phyloP scores from a whole-genome alignment of 257 asterid genomes.

The Euphrasia confusa region DNA sequence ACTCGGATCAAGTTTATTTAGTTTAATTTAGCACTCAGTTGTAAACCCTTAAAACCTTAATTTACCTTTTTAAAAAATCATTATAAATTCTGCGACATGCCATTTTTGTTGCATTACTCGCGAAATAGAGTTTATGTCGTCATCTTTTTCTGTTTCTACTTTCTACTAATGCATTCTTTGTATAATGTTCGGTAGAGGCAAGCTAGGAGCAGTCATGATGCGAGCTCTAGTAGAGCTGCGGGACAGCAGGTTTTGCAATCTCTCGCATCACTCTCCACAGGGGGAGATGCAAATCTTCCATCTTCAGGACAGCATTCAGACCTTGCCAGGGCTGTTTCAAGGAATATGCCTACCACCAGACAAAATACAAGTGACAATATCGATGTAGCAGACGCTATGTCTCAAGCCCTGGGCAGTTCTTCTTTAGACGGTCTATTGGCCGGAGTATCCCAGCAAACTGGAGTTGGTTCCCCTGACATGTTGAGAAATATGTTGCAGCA shows the following conservation, averaged over 20 bases:
- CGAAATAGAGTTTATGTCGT: neutral
- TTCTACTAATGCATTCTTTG: neutral
- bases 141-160: neutral
- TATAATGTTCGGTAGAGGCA: constrained; percentile 42
- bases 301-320: constrained; percentile 30
- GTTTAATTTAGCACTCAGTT: neutral
- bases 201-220: constrained; percentile 37
- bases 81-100: neutral
- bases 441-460: constrained; percentile 91
- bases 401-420: constrained; percentile 69
- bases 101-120: constrained; percentile 5
- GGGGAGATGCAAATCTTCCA: constrained; percentile 32
- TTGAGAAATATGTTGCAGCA: constrained; percentile 78
- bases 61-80: neutral
- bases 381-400: constrained; percentile 65
- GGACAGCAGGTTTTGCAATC: constrained; percentile 79
- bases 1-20: neutral
- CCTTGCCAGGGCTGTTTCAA: constrained; percentile 27
- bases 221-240: constrained; percentile 35
- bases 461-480: constrained; percentile 84
- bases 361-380: constrained; percentile 34
- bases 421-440: constrained; percentile 65
- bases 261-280: constrained; percentile 46
- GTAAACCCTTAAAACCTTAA: neutral
- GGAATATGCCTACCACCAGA: constrained; percentile 29